Evolutionary conservation across 2,329 filamentous ascomycete genomes (phyloP).

Genomic region (Aspergillus niger): DNA sequence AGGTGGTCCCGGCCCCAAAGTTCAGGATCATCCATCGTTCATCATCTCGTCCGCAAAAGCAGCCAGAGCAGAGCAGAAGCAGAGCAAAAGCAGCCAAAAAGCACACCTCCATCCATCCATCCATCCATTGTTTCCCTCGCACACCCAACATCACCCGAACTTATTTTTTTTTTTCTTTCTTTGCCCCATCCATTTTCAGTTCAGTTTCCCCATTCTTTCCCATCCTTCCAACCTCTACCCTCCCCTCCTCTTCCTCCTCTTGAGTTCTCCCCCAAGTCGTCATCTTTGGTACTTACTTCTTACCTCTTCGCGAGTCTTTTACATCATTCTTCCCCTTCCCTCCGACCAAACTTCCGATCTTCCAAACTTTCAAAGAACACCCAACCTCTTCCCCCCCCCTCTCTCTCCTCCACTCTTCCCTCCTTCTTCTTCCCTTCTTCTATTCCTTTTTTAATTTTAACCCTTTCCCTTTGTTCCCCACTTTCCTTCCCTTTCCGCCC

Average conservation of each 20-base stretch:
- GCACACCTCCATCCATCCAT: slow-evolving; percentile 2
- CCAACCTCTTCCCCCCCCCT: slow-evolving; percentile 20
- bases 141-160: too few relatives aligned
- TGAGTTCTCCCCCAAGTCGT: slow-evolving; percentile 5
- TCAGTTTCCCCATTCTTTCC: slow-evolving; percentile 1
- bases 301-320: background rate
- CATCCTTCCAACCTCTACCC: background rate
- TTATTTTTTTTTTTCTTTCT: too few relatives aligned
- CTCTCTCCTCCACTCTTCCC: background rate
- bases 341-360: slow-evolving; percentile 23
- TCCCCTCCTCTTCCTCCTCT: background rate
- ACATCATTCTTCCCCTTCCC: slow-evolving; percentile 14
- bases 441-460: slow-evolving; percentile 20
- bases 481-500: slow-evolving; percentile 10
- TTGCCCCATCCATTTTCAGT: too few relatives aligned
- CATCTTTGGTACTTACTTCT: background rate
- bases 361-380: slow-evolving; percentile 18
- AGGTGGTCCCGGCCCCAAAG: slow-evolving; percentile 33
- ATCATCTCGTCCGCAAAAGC: slow-evolving; percentile 10
- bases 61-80: background rate
- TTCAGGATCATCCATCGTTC: slow-evolving; percentile 23
- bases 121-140: slow-evolving; percentile 1
- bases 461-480: slow-evolving; percentile 28
- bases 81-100: slow-evolving; percentile 11
- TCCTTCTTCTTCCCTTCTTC: slow-evolving; percentile 9